Evolutionary conservation across 345 rosid species (phyloP).

Genomic region (Aegle marmelos): DNA sequence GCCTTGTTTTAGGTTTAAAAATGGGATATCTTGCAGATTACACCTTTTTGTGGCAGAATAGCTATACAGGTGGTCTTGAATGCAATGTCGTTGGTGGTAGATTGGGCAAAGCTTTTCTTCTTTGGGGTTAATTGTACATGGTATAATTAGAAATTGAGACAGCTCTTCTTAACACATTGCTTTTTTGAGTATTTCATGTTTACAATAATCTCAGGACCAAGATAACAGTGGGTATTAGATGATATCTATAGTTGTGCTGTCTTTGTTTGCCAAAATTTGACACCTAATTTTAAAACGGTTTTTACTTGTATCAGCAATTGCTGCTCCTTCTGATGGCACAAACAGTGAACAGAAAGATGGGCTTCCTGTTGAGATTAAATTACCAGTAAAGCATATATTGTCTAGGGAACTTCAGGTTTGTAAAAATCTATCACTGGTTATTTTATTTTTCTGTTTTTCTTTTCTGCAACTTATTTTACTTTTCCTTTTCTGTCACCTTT

Average conservation of each 20-base stretch:
- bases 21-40: background rate
- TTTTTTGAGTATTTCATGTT: background rate
- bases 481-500: conserved; percentile 14
- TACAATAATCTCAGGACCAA: conserved; percentile 3
- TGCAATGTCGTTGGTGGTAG: background rate
- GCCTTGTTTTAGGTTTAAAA: background rate
- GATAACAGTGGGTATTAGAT: background rate
- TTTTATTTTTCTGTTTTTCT: conserved; percentile 11
- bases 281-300: conserved; percentile 20
- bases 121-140: background rate
- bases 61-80: background rate
- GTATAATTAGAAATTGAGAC: background rate
- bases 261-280: background rate
- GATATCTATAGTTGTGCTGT: background rate
- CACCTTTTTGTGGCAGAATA: background rate
- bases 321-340: conserved; percentile 63
- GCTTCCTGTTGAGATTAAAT: conserved; percentile 73
- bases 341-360: conserved; percentile 59
- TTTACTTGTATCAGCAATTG: conserved; percentile 51
- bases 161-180: background rate
- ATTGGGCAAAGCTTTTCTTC: background rate
- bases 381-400: conserved; percentile 85
- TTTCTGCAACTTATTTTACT: background rate
- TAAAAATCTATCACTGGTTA: background rate
- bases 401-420: conserved; percentile 92